Evolutionary conservation across 768 basidiomycete genomes (phyloP), one percentile per base, ranked within the genome.

Genomic region (Suillus luteus): DNA sequence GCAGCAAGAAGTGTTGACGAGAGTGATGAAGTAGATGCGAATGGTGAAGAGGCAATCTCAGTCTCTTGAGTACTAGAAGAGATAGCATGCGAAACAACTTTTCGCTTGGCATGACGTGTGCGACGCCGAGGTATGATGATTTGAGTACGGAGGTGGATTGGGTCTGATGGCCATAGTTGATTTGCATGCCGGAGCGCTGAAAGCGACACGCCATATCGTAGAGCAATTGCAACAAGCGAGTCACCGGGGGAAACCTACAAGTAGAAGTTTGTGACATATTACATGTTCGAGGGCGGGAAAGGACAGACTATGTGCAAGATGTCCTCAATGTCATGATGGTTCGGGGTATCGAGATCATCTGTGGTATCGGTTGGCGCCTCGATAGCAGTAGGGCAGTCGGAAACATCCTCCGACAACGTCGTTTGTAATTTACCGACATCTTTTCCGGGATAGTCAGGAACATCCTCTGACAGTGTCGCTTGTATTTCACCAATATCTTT

Each of bases 151-250:
- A 95, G 83, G 76, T 96, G 93, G 54, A 99, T 91, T 1, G 93
- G 84, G 73, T 99, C 97, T 8, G 92, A 90, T 7, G 93, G 75
- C 97, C 97, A 99, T 9, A 99, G 80, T 67, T 95, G 93, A 75
- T 99, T 99, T 55, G 89, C 88, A 68, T 88, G 83, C 55, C 96
- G 89, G 14, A 99, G 83, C 15, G 91, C 89, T 33, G 92, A 84
- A 60, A 97, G 80, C 19, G 89, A 84, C 61, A 96, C 89, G 2
- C 93, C 93, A 74, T 98, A 97, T 69, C 89, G 93, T 57, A 99
- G 80, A 0, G 96, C 88, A 14, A 99, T 89, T 33, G 93, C 90
- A 17, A 94, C 86, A 37, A 98, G 78, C 11, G 96, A 91, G 73
- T 99, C 96, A 17, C 79, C 83, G 2, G 86, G 78, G 59, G 81